Percentiles rank a stretch among this genome's conserved stretches.
These are phyloP conservation scores for Rachicladosporium sp. DNA, from an alignment of 2,329 filamentous ascomycete species.

Conservation along the genomic window DNA sequence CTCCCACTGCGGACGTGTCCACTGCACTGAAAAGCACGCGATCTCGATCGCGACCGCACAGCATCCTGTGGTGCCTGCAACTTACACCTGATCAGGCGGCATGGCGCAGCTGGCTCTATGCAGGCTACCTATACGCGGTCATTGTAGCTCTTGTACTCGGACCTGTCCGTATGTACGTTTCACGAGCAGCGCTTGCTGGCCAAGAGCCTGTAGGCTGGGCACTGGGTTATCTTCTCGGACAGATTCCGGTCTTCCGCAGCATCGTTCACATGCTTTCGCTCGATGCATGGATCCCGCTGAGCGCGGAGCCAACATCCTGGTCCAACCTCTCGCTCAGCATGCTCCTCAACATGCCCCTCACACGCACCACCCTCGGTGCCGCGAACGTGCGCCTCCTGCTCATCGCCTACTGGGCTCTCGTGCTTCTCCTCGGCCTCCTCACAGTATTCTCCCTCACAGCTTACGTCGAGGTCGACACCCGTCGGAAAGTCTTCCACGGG, in stretches of 20 bases:
- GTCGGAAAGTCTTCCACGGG: constrained; percentile 93
- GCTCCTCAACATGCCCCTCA: constrained; percentile 48
- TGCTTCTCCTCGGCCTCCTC: constrained; percentile 59
- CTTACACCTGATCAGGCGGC: constrained; percentile 69
- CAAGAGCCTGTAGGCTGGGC: constrained; percentile 88
- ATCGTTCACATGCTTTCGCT: constrained; percentile 57
- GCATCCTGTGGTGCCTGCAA: constrained; percentile 59
- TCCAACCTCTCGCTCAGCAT: constrained; percentile 7
- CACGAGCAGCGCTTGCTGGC: constrained; percentile 51
- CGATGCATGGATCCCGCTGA: constrained; percentile 64
- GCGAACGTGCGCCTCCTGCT: constrained; percentile 74
- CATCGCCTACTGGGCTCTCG: constrained; percentile 57
- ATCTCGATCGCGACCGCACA: too few species aligned
- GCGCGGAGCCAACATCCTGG: constrained; percentile 19
- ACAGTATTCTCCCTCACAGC: constrained; percentile 70
- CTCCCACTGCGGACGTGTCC: too few species aligned
- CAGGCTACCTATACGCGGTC: constrained; percentile 60
- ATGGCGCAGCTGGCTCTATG: constrained; percentile 72
- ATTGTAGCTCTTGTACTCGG: constrained; percentile 55
- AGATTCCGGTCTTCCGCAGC: constrained; percentile 59
- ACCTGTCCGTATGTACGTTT: constrained; percentile 60
- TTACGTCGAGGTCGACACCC: constrained; percentile 83
- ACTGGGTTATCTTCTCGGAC: constrained; percentile 75
- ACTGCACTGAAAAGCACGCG: too few species aligned
- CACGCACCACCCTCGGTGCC: constrained; percentile 53